Base-by-base conservation (phyloP, 1,139 yeast genomes). In the Citeromyces siamensis region DNA sequence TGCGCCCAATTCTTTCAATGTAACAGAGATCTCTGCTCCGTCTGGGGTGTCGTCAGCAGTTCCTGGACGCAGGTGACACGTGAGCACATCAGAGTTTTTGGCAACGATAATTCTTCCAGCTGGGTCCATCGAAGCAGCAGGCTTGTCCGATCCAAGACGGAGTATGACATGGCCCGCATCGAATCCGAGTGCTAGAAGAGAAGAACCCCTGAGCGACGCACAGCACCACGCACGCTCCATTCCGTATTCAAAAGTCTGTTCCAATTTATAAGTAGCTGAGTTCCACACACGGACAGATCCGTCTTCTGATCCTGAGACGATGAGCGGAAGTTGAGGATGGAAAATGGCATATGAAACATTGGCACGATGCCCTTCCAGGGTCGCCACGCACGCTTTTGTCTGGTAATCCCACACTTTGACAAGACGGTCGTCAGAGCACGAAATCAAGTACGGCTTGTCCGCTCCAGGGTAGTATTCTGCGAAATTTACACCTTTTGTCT, bases 221-320 rank as follows among this genome's bases (percentile, higher is more conserved):
- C 83, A 75, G 68, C 97, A 88, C 99, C 99, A 90, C 37, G 93
- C 94, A 53, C 99, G 76, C 59, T 90, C 97, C 54, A 90, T 69
- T 38, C 95, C 86, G 54, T 84, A 80, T 58, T 85, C 86, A 46
- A 90, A 66, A 4, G 95, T 79, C 59, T 86, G 88, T 60, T 90
- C 97, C 48, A 88, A 70, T 54, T 79, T 80, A 56, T 80, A 81
- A 19, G 93, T 80, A 51, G 75, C 75, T 22, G 88, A 65, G 53
- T 77, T 80, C 93, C 93, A 81, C 52, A 81, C 70, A 48, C 81
- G 77, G 42, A 81, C 63, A 7, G 88, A 75, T 28, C 86, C 84
- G 56, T 81, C 93, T 59, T 81, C 93, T 32, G 88, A 78, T 47
- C 93, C 93, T 5, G 90, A 79, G 31, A 81, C 67, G 43, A 81